A percentile compares a stretch with the other conserved stretches of the same genome.
Evolutionary conservation across 805 yeast species (phyloP).

Genomic region (Saccharomycopsis guyanensis): DNA sequence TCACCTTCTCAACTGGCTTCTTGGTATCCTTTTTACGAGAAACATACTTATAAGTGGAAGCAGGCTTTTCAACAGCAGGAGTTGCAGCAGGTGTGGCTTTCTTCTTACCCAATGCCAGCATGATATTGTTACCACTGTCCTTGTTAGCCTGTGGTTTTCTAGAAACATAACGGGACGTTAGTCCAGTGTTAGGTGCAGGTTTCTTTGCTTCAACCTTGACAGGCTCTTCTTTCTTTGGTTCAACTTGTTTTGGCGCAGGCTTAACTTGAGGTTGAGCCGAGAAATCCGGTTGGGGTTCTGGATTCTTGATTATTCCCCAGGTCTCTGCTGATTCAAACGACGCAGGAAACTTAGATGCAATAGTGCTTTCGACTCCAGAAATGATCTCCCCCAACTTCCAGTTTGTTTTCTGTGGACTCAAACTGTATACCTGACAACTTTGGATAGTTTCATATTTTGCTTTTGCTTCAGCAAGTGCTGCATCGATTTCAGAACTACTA

Average conservation of each 20-base stretch:
- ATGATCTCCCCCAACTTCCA: constrained; percentile 15
- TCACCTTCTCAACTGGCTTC: constrained; percentile 12
- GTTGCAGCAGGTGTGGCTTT: neutral
- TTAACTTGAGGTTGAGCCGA: neutral
- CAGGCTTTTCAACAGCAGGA: neutral
- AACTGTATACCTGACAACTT: constrained; percentile 35
- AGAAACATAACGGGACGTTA: neutral
- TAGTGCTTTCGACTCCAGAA: constrained; percentile 9
- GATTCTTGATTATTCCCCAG: constrained; percentile 23
- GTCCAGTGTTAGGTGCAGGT: neutral
- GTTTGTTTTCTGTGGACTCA: constrained; percentile 24
- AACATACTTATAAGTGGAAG: constrained; percentile 6
- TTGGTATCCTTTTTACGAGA: constrained; percentile 12
- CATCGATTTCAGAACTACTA: constrained; percentile 24
- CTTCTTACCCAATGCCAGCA: constrained; percentile 1
- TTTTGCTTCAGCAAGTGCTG: constrained; percentile 25
- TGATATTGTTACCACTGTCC: neutral
- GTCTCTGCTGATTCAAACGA: constrained; percentile 4
- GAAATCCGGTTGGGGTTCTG: constrained; percentile 7
- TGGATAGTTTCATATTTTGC: constrained; percentile 27
- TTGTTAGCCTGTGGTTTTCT: neutral
- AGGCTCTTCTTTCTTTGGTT: neutral
- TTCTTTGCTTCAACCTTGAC: neutral
- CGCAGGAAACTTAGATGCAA: constrained; percentile 4
- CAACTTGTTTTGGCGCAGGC: neutral